Base-by-base conservation (phyloP, 768 basidiomycete species). In the Rhodosporidiobolus sp. region DNA sequence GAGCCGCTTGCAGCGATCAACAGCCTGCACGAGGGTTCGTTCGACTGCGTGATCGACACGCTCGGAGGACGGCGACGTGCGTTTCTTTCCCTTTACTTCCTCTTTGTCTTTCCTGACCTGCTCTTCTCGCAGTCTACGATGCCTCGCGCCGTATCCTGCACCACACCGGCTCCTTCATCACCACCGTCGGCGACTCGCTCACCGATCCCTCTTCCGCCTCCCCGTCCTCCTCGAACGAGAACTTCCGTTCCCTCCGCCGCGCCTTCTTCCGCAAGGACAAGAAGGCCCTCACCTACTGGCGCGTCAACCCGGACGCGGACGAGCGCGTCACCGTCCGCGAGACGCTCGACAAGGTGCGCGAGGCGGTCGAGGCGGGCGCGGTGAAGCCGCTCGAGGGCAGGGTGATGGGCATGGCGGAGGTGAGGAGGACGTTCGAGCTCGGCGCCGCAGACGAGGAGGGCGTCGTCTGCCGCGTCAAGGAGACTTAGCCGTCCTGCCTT, bases 31-130 rank as follows among this genome's bases (percentile, higher is more conserved):
- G 79, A 80, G 60, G 74, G 75, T 8, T 71, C 65, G 32, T 80
- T 78, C 64, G 78, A 79, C 32, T 76, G 76, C 19, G 78, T 80
- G 2, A 63, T 80, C 22, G 78, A 80, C 65, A 77, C 77, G 20
- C 70, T 77, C 14, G 79, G 76, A 30, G 78, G 75, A 7, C 52
- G 74, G 11, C 58, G 74, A 14, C 34, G 70, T 75, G 53, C 54
- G 74, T 70, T 58, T 55, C 9, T 22, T 49, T 22, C 20, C 45
- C 1, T 32, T 17, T 11, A 22, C 55, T 3, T 20, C 22, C 32
- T 24, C 45, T 49, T 12, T 5, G 1, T 16, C 9, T 34, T 11
- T 22, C 16, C 43, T 34, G 56, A 38, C 49, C 35, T 38, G 3
- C 11, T 22, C 28, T 16, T 16, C n/a, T 20, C 48, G 22, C 74